Evolutionary conservation across 2,329 filamentous ascomycete genomes (phyloP), one percentile per base, ranked within the genome.

Genomic region (Coniella vitis): DNA sequence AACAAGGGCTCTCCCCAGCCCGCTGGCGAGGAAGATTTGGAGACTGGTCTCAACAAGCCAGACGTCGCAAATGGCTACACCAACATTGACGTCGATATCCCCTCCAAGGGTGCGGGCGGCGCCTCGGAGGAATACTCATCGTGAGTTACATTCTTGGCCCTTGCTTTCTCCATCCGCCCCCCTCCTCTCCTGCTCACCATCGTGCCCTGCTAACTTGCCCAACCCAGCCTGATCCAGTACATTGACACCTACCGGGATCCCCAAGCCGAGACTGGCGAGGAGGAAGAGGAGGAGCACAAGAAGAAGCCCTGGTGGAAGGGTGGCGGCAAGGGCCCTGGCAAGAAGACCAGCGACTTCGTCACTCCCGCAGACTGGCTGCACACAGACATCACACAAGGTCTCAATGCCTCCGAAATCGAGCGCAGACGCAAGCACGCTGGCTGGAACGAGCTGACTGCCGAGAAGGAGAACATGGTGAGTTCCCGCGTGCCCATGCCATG

Each of bases 391-490:
- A 75, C 74, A 62, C 64, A 74, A 50, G 84, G 84, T 75, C 73
- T 88, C 51, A 71, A 70, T 52, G 63, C 65, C 48, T 55, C 63
- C 53, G 80, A 86, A 53, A 77, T 86, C 47, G 83, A 86, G 61
- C 60, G 61, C 45, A 78, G 84, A 60, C 75, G 84, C 58, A 85
- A 79, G 70, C 75, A 76, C 60, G 75, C 73, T 57, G 84, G 84
- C 53, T 87, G 69, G 71, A 88, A 87, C 71, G 84, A 88, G 65
- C 72, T 88, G 64, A 73, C 75, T 25, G 79, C 82, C 29, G 84
- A 87, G 72, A 87, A 87, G 74, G 81, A 83, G 69, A 87, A 87
- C 72, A 71, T 86, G 72, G 49, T 49, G n/a, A 40, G 47, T 25
- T 3, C 13, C 14, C 3, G 4, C 9, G 13, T 17, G 3, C 10